Evolutionary conservation across 2,329 filamentous ascomycete genomes (phyloP).

Genomic region (Scytalidium lignicola): DNA sequence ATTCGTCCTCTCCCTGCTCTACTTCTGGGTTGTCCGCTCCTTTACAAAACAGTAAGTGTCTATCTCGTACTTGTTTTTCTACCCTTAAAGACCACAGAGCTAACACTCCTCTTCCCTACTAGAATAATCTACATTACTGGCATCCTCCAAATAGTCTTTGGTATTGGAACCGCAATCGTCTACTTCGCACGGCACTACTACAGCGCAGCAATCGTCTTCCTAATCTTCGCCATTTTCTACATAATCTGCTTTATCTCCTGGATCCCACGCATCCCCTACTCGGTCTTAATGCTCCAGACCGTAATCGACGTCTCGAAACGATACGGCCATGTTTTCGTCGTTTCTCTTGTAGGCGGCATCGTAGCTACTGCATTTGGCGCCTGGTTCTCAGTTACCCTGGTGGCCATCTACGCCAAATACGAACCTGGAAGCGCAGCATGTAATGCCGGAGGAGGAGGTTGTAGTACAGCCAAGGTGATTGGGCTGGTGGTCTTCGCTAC

Average conservation of each 20-base stretch:
- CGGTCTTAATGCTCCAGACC: slow-evolving; percentile 81
- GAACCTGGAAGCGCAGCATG: slow-evolving; percentile 55
- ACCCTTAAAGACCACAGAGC: too few species aligned
- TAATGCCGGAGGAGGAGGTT: slow-evolving; percentile 41
- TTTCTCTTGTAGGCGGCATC: slow-evolving; percentile 79
- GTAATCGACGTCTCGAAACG: slow-evolving; percentile 78
- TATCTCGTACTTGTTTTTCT: too few species aligned
- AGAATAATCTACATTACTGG: slow-evolving; percentile 85
- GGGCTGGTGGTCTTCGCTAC: slow-evolving; percentile 82
- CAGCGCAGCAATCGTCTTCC: slow-evolving; percentile 80
- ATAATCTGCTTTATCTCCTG: slow-evolving; percentile 82
- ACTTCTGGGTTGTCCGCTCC: slow-evolving; percentile 68
- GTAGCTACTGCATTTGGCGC: slow-evolving; percentile 70
- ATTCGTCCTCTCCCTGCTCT: slow-evolving; percentile 68
- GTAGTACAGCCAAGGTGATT: slow-evolving; percentile 72
- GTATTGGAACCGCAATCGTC: slow-evolving; percentile 80
- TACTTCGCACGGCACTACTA: slow-evolving; percentile 75
- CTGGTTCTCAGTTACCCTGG: slow-evolving; percentile 82
- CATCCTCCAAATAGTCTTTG: slow-evolving; percentile 79
- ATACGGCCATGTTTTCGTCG: slow-evolving; percentile 80
- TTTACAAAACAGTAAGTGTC: slow-evolving; percentile 72
- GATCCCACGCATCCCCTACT: slow-evolving; percentile 88
- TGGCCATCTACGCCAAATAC: slow-evolving; percentile 81
- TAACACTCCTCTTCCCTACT: too few species aligned
- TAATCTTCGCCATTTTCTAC: slow-evolving; percentile 75